Percentiles rank a stretch among this genome's conserved stretches.
phyloP scores from a whole-genome alignment of 108 stramenopile species.

The Cyclotella baltica region DNA sequence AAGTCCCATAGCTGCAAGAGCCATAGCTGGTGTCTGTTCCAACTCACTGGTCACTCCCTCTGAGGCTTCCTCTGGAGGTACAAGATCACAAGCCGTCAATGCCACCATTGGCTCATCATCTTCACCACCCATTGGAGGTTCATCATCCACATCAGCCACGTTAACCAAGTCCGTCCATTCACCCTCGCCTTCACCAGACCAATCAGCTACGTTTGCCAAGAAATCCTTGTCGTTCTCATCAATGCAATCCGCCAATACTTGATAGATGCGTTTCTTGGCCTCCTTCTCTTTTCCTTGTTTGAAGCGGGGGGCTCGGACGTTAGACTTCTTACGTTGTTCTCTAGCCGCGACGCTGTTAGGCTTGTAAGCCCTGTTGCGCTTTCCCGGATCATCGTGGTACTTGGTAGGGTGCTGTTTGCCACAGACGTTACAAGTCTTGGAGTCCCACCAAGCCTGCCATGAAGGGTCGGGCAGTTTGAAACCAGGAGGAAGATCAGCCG shows the following conservation, averaged over 20 bases:
- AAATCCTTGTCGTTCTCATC: no score
- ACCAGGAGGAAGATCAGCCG: no score
- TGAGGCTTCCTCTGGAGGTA: background rate
- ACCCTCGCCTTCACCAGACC: no score
- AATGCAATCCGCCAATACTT: background rate
- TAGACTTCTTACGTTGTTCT: background rate
- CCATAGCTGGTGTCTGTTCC: background rate
- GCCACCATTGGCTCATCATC: background rate
- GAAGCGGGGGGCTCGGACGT: background rate
- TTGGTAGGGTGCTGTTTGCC: background rate
- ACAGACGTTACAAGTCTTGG: background rate
- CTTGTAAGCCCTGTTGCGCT: background rate
- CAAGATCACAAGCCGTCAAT: no score
- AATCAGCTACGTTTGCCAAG: no score
- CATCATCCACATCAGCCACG: no score
- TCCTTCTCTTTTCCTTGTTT: background rate
- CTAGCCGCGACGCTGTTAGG: background rate
- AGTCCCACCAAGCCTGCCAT: background rate
- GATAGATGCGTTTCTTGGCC: conserved; percentile 6
- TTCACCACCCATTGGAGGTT: background rate
- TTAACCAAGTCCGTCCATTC: no score
- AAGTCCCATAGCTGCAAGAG: background rate
- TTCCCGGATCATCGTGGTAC: background rate
- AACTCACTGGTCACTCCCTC: background rate
- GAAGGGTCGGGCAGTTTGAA: no score